Evolutionary conservation across 148 eudicot species (phyloP), one percentile per base, ranked within the genome.

Genomic region (Camellia sinensis): DNA sequence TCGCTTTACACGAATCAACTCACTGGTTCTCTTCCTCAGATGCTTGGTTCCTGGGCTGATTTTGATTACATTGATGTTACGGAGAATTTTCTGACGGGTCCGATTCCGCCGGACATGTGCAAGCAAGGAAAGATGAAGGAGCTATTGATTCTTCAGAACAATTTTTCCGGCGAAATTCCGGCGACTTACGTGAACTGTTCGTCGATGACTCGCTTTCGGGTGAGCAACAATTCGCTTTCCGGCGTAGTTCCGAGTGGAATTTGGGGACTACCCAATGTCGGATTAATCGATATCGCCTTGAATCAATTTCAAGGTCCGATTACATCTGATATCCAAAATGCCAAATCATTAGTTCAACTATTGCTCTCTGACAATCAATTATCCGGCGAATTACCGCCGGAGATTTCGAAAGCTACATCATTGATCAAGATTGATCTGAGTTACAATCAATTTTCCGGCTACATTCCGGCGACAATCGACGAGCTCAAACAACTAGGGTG

Each of bases 21-120:
- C 43, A 87, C 93, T 5, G 99, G 99, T 17, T 18, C 76, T 40
- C 90, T 95, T 15, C 99, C 99, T 0, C 72, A 52, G 70, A 85
- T 76, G 18, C 88, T 95, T 3, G 99, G 99, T 3, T 95, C 99
- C 0, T 95, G 93, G 94, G 84, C 97, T 0, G 87, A 93, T 7
- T 93, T 95, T 19, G 29, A 89, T 71, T 93, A 79, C 89, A 95
- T 95, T 12, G 99, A 95, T 56, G 91, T 89, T 44, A 87, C 99
- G 18, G 88, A 89, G 67, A 95, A 95, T 87, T 85, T 52, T 13
- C 67, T 95, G 15, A 77, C 97, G 4, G 97, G 99, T 45, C 81
- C 86, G 2, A 95, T 95, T 8, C 99, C 99, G 43, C 91, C 97
- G 53, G 90, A 87, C 74, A 93, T 95, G 99, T 95, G 99, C 67